Base-by-base conservation (phyloP, 352 stramenopile genomes). In the Globisporangium solare region DNA sequence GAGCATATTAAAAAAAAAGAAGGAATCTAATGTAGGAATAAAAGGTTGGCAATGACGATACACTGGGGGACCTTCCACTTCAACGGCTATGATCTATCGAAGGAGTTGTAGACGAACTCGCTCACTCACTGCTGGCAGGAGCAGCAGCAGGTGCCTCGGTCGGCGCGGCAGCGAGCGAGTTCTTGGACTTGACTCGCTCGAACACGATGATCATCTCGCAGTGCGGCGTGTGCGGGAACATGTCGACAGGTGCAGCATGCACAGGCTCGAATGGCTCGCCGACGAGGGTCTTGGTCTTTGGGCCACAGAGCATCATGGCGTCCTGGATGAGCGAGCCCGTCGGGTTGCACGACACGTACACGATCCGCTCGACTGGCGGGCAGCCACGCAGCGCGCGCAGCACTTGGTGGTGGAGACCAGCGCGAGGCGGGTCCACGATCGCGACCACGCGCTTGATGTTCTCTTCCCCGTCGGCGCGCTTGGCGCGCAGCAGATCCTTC, bases 281-380 rank as follows among this genome's bases (percentile, higher is more conserved):
- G 27, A 76, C 76, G 47, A 97, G 83, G 35, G 90, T 93, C 67
- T 98, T 98, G 18, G 93, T 97, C 47, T 92, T 88, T 18, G 95
- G 92, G 10, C 83, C 74, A 66, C 97, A 99, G 14, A 99, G 82
- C 48, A 70, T 91, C 59, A 86, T 69, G 4, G 82, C 83, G 55
- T 94, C 83, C 59, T 93, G 74, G 10, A 98, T 79, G 51, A 99
- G 82, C 49, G 91, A 97, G 40, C 90, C 94, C 2, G 93, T 98
- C 17, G 97, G 97, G 76, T 99, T 99, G 79, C 97, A 99, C 37
- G 90, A 98, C 49, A 99, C 96, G 68, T 99, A 99, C 20, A 99
- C 84, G 56, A 98, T 88, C 51, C 88, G 77, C 59, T 94, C 79
- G 31, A 98, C 86, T 0, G 78, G 78, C 1, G 72, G 74, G 46